These are phyloP conservation scores for Vicia sativa DNA, from an alignment of 306 rosid species.

Conservation along the genomic window DNA sequence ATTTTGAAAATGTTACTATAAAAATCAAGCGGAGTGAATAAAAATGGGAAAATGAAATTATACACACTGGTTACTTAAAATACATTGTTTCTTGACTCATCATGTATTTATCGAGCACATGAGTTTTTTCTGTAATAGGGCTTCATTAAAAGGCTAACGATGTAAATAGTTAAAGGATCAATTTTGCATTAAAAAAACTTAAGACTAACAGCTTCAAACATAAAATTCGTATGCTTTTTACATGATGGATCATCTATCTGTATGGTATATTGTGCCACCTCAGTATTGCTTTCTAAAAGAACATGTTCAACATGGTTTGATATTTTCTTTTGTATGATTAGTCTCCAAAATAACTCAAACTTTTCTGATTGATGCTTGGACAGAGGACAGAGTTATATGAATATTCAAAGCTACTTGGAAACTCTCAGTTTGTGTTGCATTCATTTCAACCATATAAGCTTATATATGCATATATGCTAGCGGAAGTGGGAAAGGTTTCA, in stretches of 20 bases:
- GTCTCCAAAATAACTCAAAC: conserved; percentile 18
- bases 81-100: too few relatives aligned
- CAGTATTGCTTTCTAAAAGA: conserved; percentile 6
- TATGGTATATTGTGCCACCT: conserved; percentile 8
- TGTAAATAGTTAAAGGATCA: too few relatives aligned
- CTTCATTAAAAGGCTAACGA: too few relatives aligned
- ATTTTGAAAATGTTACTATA: too few relatives aligned
- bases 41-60: too few relatives aligned
- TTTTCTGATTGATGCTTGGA: conserved; percentile 44
- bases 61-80: too few relatives aligned
- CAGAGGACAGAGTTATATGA: conserved; percentile 95
- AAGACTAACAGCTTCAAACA: too few relatives aligned
- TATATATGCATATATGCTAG: conserved; percentile 88
- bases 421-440: conserved; percentile 85
- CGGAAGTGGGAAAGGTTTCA: conserved; percentile 89
- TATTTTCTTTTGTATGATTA: background rate
- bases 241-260: background rate
- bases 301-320: conserved; percentile 1
- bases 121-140: too few relatives aligned
- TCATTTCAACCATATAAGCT: conserved; percentile 95
- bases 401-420: conserved; percentile 89
- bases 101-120: too few relatives aligned
- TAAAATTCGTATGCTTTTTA: background rate
- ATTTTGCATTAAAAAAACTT: too few relatives aligned
- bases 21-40: too few relatives aligned